A percentile compares a stretch with the other conserved stretches of the same genome.
These are phyloP conservation scores for Ambrosia artemisiifolia DNA, from an alignment of 129 eudicot genomes.

Conservation along the genomic window DNA sequence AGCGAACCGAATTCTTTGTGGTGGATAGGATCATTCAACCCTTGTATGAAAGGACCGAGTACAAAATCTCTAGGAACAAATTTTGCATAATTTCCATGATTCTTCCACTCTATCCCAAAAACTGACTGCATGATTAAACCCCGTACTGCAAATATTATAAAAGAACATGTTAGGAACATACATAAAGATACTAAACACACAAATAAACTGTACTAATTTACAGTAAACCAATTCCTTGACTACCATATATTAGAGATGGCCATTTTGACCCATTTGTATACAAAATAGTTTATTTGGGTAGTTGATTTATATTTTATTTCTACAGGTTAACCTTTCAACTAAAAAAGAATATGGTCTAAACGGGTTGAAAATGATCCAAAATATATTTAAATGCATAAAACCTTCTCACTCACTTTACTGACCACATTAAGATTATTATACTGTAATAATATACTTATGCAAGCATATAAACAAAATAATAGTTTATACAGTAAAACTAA, in stretches of 20 bases:
- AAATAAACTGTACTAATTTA: neutral
- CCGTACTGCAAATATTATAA: conserved; percentile 51
- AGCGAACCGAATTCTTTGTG: conserved; percentile 93
- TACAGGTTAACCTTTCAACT: neutral
- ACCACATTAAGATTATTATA: neutral
- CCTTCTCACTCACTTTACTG: neutral
- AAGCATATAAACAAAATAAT: neutral
- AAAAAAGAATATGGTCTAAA: neutral
- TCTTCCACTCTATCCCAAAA: conserved; percentile 76
- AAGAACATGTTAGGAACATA: conserved; percentile 2
- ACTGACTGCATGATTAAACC: conserved; percentile 95
- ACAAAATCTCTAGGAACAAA: conserved; percentile 65
- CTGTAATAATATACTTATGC: neutral
- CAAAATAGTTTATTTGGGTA: neutral
- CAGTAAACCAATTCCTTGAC: neutral
- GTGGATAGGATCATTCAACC: conserved; percentile 93
- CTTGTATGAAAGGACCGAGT: conserved; percentile 75
- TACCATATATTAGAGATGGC: neutral
- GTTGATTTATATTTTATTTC: neutral
- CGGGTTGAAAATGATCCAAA: neutral
- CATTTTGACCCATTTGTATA: neutral
- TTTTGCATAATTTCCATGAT: conserved; percentile 48
- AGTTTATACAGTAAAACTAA: neutral
- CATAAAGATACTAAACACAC: neutral
- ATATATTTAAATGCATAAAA: neutral